Evolutionary conservation across 257 asterid species (phyloP), one percentile per base, ranked within the genome.

Genomic region (Plantago ovata): DNA sequence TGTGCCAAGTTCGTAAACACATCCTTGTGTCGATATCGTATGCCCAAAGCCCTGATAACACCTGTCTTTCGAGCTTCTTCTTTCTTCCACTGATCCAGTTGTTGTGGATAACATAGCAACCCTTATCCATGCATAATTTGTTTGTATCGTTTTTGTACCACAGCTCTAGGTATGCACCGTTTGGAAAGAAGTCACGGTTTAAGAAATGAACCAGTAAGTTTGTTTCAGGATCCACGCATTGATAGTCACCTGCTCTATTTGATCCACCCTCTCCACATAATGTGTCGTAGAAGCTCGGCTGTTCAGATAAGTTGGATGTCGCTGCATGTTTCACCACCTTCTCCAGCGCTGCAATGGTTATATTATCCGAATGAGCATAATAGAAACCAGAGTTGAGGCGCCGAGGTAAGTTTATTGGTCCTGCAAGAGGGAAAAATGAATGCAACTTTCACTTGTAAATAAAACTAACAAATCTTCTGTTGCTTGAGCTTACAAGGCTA

Each of bases 381-480:
- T 85, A 92, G 86, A 92, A 92, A 38, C 98, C 98, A 20, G 98
- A 92, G 74, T 92, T 92, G 43, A 88, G 88, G 63, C 95, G 96
- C 16, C 98, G 77, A 56, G 98, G 98, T 65, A 85, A 70, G 79
- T 92, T 92, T 68, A 88, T 92, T 41, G 95, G 86, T 65, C 86
- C 98, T 92, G 89, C 52, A 69, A 68, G 57, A 57, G 43, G 53
- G 55, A 58, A 19, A 33, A 14, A 59, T 43, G 16, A 36, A 9
- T 38, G 19, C 19, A 38, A 14, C 45, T 16, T 38, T 28, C 36
- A 28, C 36, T 28, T 28, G 7, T 28, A 6, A 28, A 28, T 3
- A 28, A 28, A 28, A 6, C 36, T 24, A 28, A 28, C 4, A 28
- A 28, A 28, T 7, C 53, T 48, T 48, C 53, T 9, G 53, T 49